A percentile compares a stretch with the other conserved stretches of the same genome.
These are phyloP conservation scores for Oryza coarctata DNA, from an alignment of 176 grass and related monocot genomes.

Conservation along the genomic window DNA sequence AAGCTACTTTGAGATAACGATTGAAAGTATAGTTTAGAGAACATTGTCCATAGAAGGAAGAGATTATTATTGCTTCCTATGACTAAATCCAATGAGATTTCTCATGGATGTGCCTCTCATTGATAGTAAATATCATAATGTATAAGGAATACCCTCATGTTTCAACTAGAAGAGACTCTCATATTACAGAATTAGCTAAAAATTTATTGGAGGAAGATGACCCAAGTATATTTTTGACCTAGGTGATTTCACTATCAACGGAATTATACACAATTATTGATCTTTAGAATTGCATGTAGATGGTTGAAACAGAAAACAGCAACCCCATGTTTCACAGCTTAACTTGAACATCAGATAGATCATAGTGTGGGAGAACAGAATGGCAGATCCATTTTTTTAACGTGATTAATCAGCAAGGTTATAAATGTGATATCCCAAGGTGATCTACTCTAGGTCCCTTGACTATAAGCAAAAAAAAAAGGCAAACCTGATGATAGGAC, in stretches of 20 bases:
- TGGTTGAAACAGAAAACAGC: background rate
- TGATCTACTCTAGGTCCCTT: conserved; percentile 16
- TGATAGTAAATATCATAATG: background rate
- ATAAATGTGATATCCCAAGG: background rate
- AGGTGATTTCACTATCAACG: conserved; percentile 1
- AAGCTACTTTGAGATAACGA: background rate
- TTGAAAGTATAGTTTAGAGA: background rate
- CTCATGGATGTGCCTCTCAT: background rate
- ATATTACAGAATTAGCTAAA: background rate
- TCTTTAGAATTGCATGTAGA: background rate
- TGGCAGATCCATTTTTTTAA: background rate
- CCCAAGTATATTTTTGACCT: conserved; percentile 1
- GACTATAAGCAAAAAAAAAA: conserved; percentile 8
- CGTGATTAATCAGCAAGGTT: conserved; percentile 9
- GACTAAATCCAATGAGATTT: background rate
- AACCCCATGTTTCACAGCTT: background rate
- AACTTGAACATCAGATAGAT: background rate
- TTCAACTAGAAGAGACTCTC: background rate
- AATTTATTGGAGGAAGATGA: background rate
- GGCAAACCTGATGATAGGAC: conserved; percentile 49
- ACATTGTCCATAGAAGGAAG: background rate
- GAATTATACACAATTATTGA: background rate
- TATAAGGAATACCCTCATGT: background rate
- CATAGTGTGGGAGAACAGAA: background rate
- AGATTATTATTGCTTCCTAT: background rate